Evolutionary conservation across 2,329 filamentous ascomycete species (phyloP).

Genomic region (Colletotrichum sp.): DNA sequence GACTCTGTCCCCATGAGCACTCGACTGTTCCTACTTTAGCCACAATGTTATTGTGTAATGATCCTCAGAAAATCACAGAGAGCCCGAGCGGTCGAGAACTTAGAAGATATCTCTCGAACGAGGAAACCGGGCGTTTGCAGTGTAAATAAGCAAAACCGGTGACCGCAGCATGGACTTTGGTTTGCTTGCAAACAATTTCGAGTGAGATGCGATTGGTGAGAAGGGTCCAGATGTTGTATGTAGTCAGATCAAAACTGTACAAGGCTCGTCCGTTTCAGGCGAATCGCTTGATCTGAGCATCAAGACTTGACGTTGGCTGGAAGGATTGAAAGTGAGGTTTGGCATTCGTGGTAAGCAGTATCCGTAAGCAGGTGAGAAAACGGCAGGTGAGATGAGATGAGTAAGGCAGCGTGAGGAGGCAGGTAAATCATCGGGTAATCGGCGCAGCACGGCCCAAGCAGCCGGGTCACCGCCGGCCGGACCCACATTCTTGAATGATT

Average conservation of each 20-base stretch:
- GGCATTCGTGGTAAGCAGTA: not conserved
- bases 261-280: not conserved
- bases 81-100: no score
- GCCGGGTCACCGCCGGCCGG: not conserved
- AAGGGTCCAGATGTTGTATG: not conserved
- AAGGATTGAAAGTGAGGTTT: not conserved
- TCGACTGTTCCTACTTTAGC: not conserved
- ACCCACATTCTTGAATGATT: conserved; percentile 12
- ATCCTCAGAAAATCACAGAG: not conserved
- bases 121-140: not conserved
- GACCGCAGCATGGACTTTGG: not conserved
- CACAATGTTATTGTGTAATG: not conserved
- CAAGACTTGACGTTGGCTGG: not conserved
- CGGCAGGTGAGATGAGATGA: not conserved
- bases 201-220: not conserved
- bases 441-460: conserved; percentile 2
- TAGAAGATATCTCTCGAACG: no score
- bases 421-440: conserved; percentile 10
- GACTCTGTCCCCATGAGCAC: not conserved
- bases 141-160: no score
- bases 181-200: not conserved
- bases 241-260: not conserved
- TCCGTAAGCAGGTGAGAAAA: not conserved
- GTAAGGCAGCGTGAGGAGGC: not conserved
- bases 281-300: not conserved